Percentiles rank a stretch among this genome's conserved stretches.
Evolutionary conservation across 1,139 yeast genomes (phyloP).

Genomic region (Nakaseomyces kungkrabaensis): DNA sequence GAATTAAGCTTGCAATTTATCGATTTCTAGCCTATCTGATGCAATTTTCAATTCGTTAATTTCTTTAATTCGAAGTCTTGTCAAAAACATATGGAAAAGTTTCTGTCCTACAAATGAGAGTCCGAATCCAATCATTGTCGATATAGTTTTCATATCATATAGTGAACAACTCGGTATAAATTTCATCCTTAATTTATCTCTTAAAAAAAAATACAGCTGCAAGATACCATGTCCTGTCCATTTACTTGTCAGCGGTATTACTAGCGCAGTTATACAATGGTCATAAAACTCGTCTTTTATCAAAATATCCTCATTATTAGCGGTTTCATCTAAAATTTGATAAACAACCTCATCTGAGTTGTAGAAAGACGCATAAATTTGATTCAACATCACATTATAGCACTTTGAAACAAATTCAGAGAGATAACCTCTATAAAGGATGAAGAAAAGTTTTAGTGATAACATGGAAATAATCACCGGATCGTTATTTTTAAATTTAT

Average conservation of each 20-base stretch:
- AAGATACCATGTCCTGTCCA: conserved; percentile 4
- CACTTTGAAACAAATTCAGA: background rate
- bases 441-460: conserved; percentile 6
- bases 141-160: conserved; percentile 35
- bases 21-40: background rate
- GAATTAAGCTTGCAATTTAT: background rate
- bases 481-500: background rate
- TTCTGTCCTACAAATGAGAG: conserved; percentile 3
- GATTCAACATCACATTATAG: background rate
- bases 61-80: conserved; percentile 2
- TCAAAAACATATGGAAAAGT: background rate
- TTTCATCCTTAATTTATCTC: conserved; percentile 1
- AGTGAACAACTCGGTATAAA: conserved; percentile 21
- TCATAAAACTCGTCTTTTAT: conserved; percentile 14
- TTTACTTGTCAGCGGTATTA: conserved; percentile 9
- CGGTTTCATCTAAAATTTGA: conserved; percentile 1
- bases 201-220: background rate
- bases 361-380: background rate
- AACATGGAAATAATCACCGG: background rate
- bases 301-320: conserved; percentile 1
- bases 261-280: conserved; percentile 4
- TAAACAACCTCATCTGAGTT: background rate
- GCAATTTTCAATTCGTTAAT: background rate
- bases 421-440: background rate
- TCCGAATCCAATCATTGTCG: conserved; percentile 27